Base-by-base conservation (phyloP, 371 early-diverging fungal genomes). In the Vavraia culicis region DNA sequence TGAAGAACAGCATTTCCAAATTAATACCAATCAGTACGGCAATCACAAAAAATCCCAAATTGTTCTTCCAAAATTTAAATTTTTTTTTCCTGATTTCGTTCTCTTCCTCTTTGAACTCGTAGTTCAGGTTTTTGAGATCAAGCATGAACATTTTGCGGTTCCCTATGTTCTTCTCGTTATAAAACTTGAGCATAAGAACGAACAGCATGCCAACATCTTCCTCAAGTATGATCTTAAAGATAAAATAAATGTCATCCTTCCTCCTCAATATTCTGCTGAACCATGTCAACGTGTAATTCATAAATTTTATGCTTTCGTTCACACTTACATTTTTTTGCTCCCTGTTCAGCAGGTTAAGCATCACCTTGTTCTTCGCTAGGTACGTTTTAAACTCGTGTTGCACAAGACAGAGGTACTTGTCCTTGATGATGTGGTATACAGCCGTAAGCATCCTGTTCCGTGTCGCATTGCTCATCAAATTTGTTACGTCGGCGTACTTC, bases 211-310 rank as follows among this genome's bases (percentile, higher is more conserved):
- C 39, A 19, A 44, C 32, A 9, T 54, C 55, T 13, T 47, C 51
- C 1, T 46, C 21, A 1, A 65, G n/a, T 36, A 65, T 38, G 22
- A 44, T 46, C 22, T 32, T 46, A 46, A 52, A 61, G 16, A 65
- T 45, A 40, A 18, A 44, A 38, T 49, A 52, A 4, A 53, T 46
- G 51, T 52, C 61, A n/a, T n/a, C n/a, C n/a, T n/a, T n/a, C 15
- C 2, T 55, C 13, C 37, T 23, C 0, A 53, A 16, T 16, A 41
- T 21, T 18, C 65, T 52, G 7, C 13, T 31, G 40, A 65, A 65
- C 20, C 64, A 65, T 20, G 62, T 58, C 27, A 65, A 43, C 1
- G 56, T 48, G 11, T 27, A 22, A 13, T 51, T 56, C 59, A 59
- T 59, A 33, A 48, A 63, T 22, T 27, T 45, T n/a, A 41, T 22